A percentile compares a stretch with the other conserved stretches of the same genome.
phyloP scores from a whole-genome alignment of 176 grass and related monocot genomes.

The Poa pratensis region DNA sequence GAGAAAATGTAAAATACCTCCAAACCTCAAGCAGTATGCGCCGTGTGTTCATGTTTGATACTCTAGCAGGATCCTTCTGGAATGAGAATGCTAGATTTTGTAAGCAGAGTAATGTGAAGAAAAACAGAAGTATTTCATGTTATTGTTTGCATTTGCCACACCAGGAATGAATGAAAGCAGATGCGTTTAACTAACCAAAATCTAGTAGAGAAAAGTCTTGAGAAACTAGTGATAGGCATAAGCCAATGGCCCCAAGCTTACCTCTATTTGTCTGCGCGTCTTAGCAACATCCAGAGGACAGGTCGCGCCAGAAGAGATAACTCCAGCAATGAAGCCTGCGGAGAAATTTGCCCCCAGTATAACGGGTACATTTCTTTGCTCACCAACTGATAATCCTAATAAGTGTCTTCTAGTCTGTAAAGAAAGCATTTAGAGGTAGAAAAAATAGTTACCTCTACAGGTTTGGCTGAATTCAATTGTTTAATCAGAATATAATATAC shows the following conservation, averaged over 20 bases:
- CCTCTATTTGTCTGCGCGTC: slow-evolving; percentile 93
- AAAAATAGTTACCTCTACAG: slow-evolving; percentile 24
- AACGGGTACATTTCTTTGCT: slow-evolving; percentile 58
- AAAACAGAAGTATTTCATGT: not conserved
- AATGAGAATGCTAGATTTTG: slow-evolving; percentile 35
- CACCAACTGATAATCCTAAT: slow-evolving; percentile 54
- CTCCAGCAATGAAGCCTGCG: slow-evolving; percentile 78
- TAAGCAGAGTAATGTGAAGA: not conserved
- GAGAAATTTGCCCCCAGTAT: slow-evolving; percentile 78
- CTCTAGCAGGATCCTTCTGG: slow-evolving; percentile 84
- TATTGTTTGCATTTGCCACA: not conserved
- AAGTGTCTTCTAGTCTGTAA: slow-evolving; percentile 68
- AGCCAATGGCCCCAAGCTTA: slow-evolving; percentile 8
- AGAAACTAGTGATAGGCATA: not conserved
- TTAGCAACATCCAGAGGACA: slow-evolving; percentile 96
- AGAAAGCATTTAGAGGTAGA: slow-evolving; percentile 21
- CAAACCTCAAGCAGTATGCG: slow-evolving; percentile 77
- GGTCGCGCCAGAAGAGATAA: slow-evolving; percentile 77
- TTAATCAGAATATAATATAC: slow-evolving; percentile 33
- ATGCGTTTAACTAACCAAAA: not conserved
- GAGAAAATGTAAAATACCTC: slow-evolving; percentile 62
- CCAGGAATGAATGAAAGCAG: not conserved
- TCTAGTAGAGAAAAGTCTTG: not conserved
- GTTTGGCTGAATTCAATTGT: not conserved
- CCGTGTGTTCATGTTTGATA: slow-evolving; percentile 77